These are phyloP conservation scores for Neurospora sp. DNA, from an alignment of 495 filamentous ascomycete species.

Conservation along the genomic window DNA sequence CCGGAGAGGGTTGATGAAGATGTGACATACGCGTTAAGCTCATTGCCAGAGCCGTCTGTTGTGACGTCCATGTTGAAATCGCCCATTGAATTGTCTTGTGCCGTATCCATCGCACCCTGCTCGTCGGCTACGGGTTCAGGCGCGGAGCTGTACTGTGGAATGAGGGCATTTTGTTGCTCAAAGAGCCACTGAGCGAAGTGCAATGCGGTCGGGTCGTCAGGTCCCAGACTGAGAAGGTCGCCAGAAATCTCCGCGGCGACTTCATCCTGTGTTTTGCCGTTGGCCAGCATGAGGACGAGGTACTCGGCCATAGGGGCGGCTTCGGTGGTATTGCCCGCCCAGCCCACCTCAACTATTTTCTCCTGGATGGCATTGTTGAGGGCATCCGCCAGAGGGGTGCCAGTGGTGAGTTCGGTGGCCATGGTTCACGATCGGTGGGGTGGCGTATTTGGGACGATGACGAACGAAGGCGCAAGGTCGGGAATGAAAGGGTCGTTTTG, in stretches of 20 bases:
- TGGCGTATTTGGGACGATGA: background rate
- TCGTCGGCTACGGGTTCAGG: conserved; percentile 13
- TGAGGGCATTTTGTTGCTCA: conserved; percentile 62
- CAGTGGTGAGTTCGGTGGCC: conserved; percentile 61
- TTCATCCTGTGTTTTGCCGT: conserved; percentile 82
- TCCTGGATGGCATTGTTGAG: conserved; percentile 72
- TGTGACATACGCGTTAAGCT: conserved; percentile 57
- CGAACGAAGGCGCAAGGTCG: background rate
- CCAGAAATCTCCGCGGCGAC: conserved; percentile 82
- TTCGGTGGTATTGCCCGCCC: conserved; percentile 69
- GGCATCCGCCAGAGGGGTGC: conserved; percentile 71
- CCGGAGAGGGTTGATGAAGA: background rate
- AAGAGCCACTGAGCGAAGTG: conserved; percentile 91
- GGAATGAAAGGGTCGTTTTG: background rate
- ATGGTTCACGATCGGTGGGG: conserved; percentile 32
- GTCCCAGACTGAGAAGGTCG: conserved; percentile 73
- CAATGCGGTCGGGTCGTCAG: conserved; percentile 70
- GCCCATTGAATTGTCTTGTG: conserved; percentile 20
- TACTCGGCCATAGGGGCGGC: conserved; percentile 87
- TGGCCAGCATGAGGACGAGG: conserved; percentile 91
- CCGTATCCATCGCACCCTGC: conserved; percentile 5
- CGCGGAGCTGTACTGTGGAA: conserved; percentile 48
- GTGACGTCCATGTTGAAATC: conserved; percentile 62
- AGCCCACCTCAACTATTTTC: conserved; percentile 92
- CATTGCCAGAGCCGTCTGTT: conserved; percentile 26